Conservation (phyloP, 2,329 filamentous ascomycete species). For the Venturia carpophila region DNA sequence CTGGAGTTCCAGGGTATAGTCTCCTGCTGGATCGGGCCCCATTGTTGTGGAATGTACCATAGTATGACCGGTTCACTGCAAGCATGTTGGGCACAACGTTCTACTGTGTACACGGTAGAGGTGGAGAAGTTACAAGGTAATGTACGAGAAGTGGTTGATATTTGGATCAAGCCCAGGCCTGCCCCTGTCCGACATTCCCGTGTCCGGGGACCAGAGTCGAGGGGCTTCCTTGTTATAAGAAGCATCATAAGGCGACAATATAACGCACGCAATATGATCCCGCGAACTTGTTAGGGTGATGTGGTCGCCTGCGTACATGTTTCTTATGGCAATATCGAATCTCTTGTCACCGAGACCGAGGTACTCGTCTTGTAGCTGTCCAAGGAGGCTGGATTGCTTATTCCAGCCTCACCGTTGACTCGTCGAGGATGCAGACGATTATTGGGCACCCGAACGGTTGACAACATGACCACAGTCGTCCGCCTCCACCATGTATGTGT, state of each 20-base stretch:
- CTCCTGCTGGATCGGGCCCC: not conserved
- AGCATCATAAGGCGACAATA: not conserved
- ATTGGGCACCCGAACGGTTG: too few relatives aligned
- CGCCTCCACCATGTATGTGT: not conserved
- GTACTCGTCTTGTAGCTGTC: not conserved
- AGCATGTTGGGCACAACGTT: not conserved
- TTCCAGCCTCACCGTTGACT: conserved; percentile 6
- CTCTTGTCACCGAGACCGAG: not conserved
- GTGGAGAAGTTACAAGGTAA: not conserved
- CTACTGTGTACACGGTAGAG: too few relatives aligned
- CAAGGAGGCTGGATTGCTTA: not conserved
- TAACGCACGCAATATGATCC: not conserved
- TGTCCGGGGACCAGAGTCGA: not conserved
- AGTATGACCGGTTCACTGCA: not conserved
- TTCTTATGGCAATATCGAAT: not conserved
- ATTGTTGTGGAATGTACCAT: not conserved
- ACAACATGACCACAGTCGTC: not conserved
- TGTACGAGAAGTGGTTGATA: not conserved
- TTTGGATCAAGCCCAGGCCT: not conserved
- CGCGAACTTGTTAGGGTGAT: not conserved
- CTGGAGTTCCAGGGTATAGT: not conserved
- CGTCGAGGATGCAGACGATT: not conserved
- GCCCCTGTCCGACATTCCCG: not conserved
- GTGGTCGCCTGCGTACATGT: not conserved
- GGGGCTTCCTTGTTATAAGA: not conserved